A percentile compares a stretch with the other conserved stretches of the same genome.
These are phyloP conservation scores for Botrytis cinerea DNA, from an alignment of 2,329 filamentous ascomycete genomes.

Conservation along the genomic window DNA sequence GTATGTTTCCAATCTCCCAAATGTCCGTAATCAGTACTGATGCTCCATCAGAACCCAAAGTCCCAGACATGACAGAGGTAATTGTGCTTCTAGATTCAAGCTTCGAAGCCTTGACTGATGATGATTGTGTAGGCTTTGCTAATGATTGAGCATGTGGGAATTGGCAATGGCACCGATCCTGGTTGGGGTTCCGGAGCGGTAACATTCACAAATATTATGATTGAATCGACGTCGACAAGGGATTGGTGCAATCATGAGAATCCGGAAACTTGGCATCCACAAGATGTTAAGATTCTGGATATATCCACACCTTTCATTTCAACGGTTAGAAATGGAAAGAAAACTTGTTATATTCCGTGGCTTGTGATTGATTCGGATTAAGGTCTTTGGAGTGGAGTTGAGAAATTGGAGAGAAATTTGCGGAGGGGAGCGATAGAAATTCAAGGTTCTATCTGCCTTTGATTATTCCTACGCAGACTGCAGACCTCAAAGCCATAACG, in stretches of 20 bases:
- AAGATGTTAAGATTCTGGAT: conserved; percentile 7
- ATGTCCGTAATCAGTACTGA: neutral
- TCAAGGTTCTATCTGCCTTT: neutral
- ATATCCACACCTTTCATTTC: neutral
- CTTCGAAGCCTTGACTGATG: neutral
- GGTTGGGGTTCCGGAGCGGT: conserved; percentile 18
- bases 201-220: conserved; percentile 21
- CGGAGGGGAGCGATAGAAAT: neutral
- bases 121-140: neutral
- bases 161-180: neutral
- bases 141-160: conserved; percentile 11
- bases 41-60: neutral
- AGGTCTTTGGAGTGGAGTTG: neutral
- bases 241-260: conserved; percentile 21
- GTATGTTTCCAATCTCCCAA: neutral
- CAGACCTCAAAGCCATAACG: neutral
- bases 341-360: conserved; percentile 6
- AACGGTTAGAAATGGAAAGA: neutral
- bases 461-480: neutral
- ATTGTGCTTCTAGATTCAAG: neutral
- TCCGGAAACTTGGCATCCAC: neutral
- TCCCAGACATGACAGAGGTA: conserved; percentile 19
- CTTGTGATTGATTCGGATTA: neutral
- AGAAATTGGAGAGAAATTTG: no score
- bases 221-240: neutral